phyloP scores from a whole-genome alignment of 148 eudicot species.

The Arbutus unedo region DNA sequence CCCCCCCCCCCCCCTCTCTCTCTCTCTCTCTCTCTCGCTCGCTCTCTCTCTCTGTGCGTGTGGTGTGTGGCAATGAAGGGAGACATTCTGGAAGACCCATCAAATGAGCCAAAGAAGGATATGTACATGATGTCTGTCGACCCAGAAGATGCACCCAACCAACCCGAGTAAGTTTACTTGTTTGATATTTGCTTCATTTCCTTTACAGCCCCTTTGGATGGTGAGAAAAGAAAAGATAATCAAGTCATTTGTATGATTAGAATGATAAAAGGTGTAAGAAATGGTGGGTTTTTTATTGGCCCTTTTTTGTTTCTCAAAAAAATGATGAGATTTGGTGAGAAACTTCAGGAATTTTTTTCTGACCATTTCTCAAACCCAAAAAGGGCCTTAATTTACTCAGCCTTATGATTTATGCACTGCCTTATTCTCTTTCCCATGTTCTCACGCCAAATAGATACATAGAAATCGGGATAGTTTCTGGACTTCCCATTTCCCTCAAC shows the following conservation, averaged over 20 bases:
- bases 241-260: background rate
- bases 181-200: background rate
- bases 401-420: background rate
- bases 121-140: slow-evolving; percentile 93
- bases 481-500: slow-evolving; percentile 75
- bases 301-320: background rate
- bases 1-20: background rate
- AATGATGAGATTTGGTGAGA: background rate
- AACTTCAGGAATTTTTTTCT: background rate
- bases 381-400: background rate
- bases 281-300: background rate
- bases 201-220: background rate
- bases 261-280: background rate
- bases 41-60: no score
- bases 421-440: background rate
- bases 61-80: slow-evolving; percentile 47
- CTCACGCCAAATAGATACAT: slow-evolving; percentile 47
- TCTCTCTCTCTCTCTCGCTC: background rate
- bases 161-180: slow-evolving; percentile 63
- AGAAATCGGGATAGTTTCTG: slow-evolving; percentile 73
- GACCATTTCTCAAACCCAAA: background rate
- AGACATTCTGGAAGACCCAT: slow-evolving; percentile 91
- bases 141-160: slow-evolving; percentile 85
- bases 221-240: background rate
- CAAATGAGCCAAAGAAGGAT: slow-evolving; percentile 85